Evolutionary conservation across 345 rosid species (phyloP).

Genomic region (Trapa bicornis): DNA sequence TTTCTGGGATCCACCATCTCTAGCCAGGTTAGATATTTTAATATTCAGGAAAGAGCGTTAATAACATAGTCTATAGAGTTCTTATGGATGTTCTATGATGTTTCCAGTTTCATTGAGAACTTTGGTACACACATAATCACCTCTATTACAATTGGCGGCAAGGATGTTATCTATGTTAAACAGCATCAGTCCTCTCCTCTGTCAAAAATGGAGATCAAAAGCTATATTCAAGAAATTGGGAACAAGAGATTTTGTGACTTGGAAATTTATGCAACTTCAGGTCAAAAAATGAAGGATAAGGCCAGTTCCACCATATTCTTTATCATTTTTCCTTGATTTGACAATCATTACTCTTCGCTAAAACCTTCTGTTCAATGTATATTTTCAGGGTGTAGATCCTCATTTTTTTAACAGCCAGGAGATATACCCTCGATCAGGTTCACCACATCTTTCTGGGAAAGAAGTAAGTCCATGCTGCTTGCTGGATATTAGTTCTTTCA

Average conservation of each 20-base stretch:
- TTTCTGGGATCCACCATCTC: slow-evolving; percentile 49
- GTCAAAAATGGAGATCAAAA: slow-evolving; percentile 43
- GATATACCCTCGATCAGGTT: slow-evolving; percentile 61
- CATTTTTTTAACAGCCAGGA: slow-evolving; percentile 62
- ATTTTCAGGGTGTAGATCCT: slow-evolving; percentile 44
- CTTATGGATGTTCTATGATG: slow-evolving; percentile 12
- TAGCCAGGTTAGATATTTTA: slow-evolving; percentile 39
- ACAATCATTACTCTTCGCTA: neutral
- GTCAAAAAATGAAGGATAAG: slow-evolving; percentile 56
- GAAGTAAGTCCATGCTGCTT: slow-evolving; percentile 30
- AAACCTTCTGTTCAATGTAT: neutral
- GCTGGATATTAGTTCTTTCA: neutral
- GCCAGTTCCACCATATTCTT: slow-evolving; percentile 25
- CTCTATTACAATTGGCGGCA: slow-evolving; percentile 66
- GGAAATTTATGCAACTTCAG: slow-evolving; percentile 27
- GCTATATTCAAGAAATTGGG: slow-evolving; percentile 52
- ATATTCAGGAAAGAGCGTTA: slow-evolving; percentile 7
- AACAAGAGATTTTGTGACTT: slow-evolving; percentile 48
- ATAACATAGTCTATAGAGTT: neutral
- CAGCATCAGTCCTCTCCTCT: slow-evolving; percentile 63
- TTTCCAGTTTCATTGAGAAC: slow-evolving; percentile 55
- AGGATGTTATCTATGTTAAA: slow-evolving; percentile 57
- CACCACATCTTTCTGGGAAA: slow-evolving; percentile 43
- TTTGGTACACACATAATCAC: slow-evolving; percentile 62
- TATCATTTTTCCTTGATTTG: slow-evolving; percentile 3